These are phyloP conservation scores for Antrodiella citrinella DNA, from an alignment of 768 basidiomycete species.

Conservation along the genomic window DNA sequence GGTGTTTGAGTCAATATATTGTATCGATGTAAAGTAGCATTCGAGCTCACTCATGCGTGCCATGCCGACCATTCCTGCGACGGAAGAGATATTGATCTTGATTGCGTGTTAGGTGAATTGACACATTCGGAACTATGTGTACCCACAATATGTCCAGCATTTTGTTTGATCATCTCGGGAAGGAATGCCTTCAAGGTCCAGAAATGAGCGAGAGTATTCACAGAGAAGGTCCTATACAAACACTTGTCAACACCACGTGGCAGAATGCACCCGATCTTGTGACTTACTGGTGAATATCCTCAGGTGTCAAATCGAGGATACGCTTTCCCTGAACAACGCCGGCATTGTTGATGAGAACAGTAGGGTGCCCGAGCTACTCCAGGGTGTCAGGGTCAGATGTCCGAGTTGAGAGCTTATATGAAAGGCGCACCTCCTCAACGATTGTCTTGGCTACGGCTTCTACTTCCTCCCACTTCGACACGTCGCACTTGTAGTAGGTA, in stretches of 20 bases:
- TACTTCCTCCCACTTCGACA: conserved; percentile 85
- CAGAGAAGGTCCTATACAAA: conserved; percentile 70
- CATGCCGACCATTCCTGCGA: conserved; percentile 61
- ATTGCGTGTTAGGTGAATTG: not conserved
- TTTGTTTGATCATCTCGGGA: conserved; percentile 72
- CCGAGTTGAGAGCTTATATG: too few relatives aligned
- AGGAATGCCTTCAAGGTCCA: conserved; percentile 92
- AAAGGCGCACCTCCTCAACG: conserved; percentile 61
- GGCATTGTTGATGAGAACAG: conserved; percentile 90
- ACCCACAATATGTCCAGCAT: conserved; percentile 79
- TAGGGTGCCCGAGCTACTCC: conserved; percentile 73
- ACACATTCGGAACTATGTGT: not conserved
- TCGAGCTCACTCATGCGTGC: conserved; percentile 64
- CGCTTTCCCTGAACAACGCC: conserved; percentile 89
- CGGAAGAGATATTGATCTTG: conserved; percentile 73
- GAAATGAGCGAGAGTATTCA: conserved; percentile 85
- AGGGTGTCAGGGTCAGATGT: not conserved
- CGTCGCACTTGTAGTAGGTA: conserved; percentile 82
- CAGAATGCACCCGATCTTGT: not conserved
- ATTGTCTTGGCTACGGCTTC: conserved; percentile 65
- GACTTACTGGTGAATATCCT: conserved; percentile 73
- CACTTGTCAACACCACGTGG: not conserved
- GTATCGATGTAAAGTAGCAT: not conserved
- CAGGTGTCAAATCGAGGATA: conserved; percentile 67
- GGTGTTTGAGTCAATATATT: not conserved